These are phyloP conservation scores for Plantago major DNA, from an alignment of 257 asterid species.

Conservation along the genomic window DNA sequence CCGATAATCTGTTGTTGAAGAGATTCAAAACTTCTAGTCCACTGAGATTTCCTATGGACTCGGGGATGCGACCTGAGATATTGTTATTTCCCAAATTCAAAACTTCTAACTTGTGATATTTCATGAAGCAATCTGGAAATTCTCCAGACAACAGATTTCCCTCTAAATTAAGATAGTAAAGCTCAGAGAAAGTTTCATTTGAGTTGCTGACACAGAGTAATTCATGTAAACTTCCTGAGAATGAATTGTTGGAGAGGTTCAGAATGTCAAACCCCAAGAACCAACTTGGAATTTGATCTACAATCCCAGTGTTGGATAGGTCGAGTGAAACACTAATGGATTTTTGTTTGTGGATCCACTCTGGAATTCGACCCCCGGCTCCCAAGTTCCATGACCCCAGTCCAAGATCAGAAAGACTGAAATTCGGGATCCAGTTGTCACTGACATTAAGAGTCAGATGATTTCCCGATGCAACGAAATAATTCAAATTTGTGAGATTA, in stretches of 20 bases:
- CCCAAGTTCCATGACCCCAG: neutral
- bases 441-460: neutral
- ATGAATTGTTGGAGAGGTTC: neutral
- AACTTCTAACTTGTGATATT: neutral
- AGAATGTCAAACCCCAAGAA: neutral
- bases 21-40: neutral
- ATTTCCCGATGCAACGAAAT: neutral
- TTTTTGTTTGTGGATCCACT: neutral
- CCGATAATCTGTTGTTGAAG: neutral
- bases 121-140: neutral
- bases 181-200: neutral
- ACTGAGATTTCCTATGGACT: constrained; percentile 9
- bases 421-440: neutral
- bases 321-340: neutral
- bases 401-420: neutral
- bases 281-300: neutral
- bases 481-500: neutral
- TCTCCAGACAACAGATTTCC: neutral
- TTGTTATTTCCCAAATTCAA: neutral
- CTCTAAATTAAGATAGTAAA: neutral
- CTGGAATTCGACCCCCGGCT: neutral
- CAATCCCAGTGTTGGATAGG: neutral
- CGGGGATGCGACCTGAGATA: constrained; percentile 3
- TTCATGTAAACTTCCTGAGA: neutral
- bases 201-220: neutral